Evolutionary conservation across 495 filamentous ascomycete species (phyloP).

Genomic region (Pyronema omphalodes): DNA sequence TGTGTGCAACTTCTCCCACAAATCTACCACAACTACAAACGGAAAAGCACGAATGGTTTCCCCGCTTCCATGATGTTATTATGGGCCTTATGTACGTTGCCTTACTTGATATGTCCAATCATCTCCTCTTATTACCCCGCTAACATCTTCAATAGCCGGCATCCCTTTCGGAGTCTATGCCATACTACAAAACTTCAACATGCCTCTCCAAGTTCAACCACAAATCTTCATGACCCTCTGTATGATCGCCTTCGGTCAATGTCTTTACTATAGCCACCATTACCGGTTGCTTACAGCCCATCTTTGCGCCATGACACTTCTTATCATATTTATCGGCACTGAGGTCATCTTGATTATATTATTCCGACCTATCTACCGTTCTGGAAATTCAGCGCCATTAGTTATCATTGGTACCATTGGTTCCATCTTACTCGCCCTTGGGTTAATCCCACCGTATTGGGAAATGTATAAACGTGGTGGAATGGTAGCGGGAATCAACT

Average conservation of each 20-base stretch:
- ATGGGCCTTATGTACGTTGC: conserved; percentile 31
- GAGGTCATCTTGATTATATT: conserved; percentile 48
- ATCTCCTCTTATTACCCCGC: background rate
- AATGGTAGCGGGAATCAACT: conserved; percentile 50
- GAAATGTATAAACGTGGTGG: conserved; percentile 55
- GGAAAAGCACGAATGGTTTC: conserved; percentile 53
- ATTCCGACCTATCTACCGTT: conserved; percentile 36
- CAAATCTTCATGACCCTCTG: conserved; percentile 48
- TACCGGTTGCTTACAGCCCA: background rate
- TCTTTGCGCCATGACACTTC: conserved; percentile 19
- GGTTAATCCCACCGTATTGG: conserved; percentile 51
- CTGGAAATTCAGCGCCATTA: conserved; percentile 32
- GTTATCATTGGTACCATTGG: conserved; percentile 42
- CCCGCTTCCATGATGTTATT: conserved; percentile 49
- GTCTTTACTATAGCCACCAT: conserved; percentile 33
- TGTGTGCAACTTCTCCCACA: conserved; percentile 37
- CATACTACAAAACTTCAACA: conserved; percentile 46
- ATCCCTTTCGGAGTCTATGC: conserved; percentile 31
- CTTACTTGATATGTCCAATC: background rate
- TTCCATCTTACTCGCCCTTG: conserved; percentile 38
- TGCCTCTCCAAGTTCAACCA: conserved; percentile 56
- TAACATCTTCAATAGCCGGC: background rate
- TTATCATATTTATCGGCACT: conserved; percentile 35
- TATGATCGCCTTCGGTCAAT: conserved; percentile 51
- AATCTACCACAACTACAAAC: conserved; percentile 54